A percentile compares a stretch with the other conserved stretches of the same genome.
Evolutionary conservation across 116 monocot genomes (phyloP).

Genomic region (Papilionanthe hybrid): DNA sequence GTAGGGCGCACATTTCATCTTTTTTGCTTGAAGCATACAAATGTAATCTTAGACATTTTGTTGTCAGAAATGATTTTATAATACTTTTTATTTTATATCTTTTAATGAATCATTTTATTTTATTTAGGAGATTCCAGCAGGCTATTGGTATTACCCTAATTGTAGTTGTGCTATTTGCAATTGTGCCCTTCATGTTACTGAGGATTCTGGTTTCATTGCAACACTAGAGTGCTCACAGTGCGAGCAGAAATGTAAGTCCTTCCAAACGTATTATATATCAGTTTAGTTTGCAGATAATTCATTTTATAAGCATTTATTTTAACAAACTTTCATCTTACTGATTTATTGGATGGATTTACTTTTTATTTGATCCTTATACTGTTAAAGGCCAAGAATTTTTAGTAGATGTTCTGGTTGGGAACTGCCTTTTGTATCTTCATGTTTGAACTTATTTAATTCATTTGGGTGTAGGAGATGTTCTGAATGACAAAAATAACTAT

Average conservation of each 20-base stretch:
- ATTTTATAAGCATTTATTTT: background rate
- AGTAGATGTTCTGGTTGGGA: no score
- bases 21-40: background rate
- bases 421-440: no score
- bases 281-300: no score
- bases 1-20: background rate
- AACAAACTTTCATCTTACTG: background rate
- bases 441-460: no score
- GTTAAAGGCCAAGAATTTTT: no score
- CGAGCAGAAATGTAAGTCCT: conserved; percentile 60
- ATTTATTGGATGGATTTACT: background rate
- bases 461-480: no score
- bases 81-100: background rate
- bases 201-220: conserved; percentile 19
- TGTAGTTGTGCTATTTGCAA: conserved; percentile 62
- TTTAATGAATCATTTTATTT: background rate
- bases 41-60: background rate
- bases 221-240: conserved; percentile 69
- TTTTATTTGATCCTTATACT: background rate
- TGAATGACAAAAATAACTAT: no score
- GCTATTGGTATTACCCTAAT: conserved; percentile 72
- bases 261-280: background rate
- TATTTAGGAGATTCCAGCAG: conserved; percentile 78
- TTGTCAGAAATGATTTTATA: background rate
- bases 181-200: conserved; percentile 17